These are phyloP conservation scores for Hypoxylon perforatum DNA, from an alignment of 495 filamentous ascomycete species.

Conservation along the genomic window DNA sequence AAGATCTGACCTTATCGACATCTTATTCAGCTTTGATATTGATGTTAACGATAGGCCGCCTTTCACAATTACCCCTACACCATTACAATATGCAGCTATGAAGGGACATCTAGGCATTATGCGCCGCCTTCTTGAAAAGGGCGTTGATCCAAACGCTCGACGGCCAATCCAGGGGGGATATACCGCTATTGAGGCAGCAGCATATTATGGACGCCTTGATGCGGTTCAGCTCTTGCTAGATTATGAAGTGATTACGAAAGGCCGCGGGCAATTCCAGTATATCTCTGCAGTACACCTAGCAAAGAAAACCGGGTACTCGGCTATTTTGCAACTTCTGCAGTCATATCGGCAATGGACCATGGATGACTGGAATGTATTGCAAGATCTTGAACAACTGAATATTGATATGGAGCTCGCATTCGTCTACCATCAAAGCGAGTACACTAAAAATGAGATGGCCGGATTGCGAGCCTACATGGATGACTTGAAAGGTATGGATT, in stretches of 20 bases:
- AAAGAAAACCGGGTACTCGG: background rate
- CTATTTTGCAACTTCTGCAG: conserved; percentile 9
- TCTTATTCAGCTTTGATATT: background rate
- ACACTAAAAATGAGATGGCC: too few species aligned
- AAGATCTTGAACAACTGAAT: background rate
- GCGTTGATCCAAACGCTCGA: conserved; percentile 2
- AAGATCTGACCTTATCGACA: background rate
- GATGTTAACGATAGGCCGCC: conserved; percentile 1
- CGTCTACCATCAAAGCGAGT: too few species aligned
- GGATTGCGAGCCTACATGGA: too few species aligned
- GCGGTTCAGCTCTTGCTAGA: conserved; percentile 18
- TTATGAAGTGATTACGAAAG: conserved; percentile 7
- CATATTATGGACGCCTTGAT: conserved; percentile 10
- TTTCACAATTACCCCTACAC: background rate
- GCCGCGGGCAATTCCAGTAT: conserved; percentile 12
- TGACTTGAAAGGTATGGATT: too few species aligned
- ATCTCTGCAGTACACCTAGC: conserved; percentile 2
- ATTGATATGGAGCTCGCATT: too few species aligned
- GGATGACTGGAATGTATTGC: conserved; percentile 3
- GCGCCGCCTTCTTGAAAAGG: background rate
- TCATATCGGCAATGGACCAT: conserved; percentile 10
- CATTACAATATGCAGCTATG: conserved; percentile 1
- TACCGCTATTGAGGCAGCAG: conserved; percentile 2
- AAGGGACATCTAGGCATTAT: conserved; percentile 6
- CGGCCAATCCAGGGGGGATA: background rate